Percentiles rank a stretch among this genome's conserved stretches.
These are phyloP conservation scores for Hordeum pubiflorum DNA, from an alignment of 202 grass and related monocot genomes.

Conservation along the genomic window DNA sequence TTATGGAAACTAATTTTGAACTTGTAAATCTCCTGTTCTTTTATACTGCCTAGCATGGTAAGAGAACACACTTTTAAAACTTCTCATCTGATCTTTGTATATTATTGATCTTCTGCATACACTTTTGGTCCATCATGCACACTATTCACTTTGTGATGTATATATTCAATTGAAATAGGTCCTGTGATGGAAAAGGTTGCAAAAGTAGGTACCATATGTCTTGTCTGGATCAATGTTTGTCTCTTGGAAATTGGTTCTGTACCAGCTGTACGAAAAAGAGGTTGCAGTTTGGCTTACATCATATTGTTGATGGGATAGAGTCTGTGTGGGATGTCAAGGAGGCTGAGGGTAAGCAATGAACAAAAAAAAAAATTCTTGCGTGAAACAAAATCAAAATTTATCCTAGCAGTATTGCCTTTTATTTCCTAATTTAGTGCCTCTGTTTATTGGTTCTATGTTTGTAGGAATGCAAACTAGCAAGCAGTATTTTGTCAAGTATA, in stretches of 20 bases:
- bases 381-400: background rate
- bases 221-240: slow-evolving; percentile 41
- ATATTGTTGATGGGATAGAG: slow-evolving; percentile 41
- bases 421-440: background rate
- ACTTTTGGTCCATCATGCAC: background rate
- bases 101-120: background rate
- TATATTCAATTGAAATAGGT: slow-evolving; percentile 27
- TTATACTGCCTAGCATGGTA: background rate
- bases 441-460: slow-evolving; percentile 16
- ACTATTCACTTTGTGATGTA: background rate
- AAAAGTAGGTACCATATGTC: slow-evolving; percentile 47
- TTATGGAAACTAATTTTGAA: background rate
- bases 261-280: slow-evolving; percentile 39
- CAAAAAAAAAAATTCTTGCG: background rate
- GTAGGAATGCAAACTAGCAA: slow-evolving; percentile 37
- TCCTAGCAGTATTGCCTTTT: background rate
- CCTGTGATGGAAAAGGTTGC: slow-evolving; percentile 44
- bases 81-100: background rate
- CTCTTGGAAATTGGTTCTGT: slow-evolving; percentile 40
- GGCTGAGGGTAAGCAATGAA: slow-evolving; percentile 43
- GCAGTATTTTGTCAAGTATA: slow-evolving; percentile 52
- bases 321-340: slow-evolving; percentile 56
- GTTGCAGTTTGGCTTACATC: slow-evolving; percentile 39
- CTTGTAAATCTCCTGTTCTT: slow-evolving; percentile 2
- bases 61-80: background rate